Evolutionary conservation across 176 grass and related monocot genomes (phyloP).

Genomic region (Oryza meyeriana): DNA sequence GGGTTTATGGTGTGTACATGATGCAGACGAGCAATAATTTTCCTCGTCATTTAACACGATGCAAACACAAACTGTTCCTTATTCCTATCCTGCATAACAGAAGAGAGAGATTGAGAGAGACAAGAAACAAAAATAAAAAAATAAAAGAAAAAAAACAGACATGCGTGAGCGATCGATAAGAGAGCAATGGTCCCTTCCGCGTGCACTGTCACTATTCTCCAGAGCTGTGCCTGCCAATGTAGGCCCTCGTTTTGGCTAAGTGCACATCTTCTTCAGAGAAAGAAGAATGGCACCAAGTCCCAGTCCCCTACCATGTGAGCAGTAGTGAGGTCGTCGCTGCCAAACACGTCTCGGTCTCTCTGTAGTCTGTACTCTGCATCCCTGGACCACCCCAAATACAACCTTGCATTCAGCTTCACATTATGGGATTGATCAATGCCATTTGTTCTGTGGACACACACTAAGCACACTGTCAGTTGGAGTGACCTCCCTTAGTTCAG

Average conservation of each 20-base stretch:
- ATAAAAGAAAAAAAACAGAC: not conserved
- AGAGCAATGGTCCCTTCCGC: not conserved
- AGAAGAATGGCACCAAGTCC: not conserved
- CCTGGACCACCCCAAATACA: not conserved
- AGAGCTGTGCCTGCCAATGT: slow-evolving; percentile 16
- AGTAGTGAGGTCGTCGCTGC: not conserved
- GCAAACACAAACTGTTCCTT: not conserved
- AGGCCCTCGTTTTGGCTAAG: slow-evolving; percentile 28
- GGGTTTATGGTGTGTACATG: not conserved
- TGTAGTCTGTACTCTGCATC: not conserved
- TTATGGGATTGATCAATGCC: slow-evolving; percentile 4
- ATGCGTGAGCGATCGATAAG: slow-evolving; percentile 14
- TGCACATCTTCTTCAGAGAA: slow-evolving; percentile 4
- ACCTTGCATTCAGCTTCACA: slow-evolving; percentile 15
- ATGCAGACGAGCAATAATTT: not conserved
- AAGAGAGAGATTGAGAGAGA: not conserved
- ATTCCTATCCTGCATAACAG: not conserved
- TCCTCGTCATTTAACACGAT: not conserved
- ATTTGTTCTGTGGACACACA: not conserved
- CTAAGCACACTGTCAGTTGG: not conserved
- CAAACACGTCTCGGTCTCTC: not conserved
- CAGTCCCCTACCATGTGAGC: slow-evolving; percentile 23
- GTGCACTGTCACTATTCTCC: not conserved
- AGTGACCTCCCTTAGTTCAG: not conserved
- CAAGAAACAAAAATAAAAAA: not conserved